Base-by-base conservation (phyloP, 1,284 basidiomycete genomes). In the Sparassis latifolia region DNA sequence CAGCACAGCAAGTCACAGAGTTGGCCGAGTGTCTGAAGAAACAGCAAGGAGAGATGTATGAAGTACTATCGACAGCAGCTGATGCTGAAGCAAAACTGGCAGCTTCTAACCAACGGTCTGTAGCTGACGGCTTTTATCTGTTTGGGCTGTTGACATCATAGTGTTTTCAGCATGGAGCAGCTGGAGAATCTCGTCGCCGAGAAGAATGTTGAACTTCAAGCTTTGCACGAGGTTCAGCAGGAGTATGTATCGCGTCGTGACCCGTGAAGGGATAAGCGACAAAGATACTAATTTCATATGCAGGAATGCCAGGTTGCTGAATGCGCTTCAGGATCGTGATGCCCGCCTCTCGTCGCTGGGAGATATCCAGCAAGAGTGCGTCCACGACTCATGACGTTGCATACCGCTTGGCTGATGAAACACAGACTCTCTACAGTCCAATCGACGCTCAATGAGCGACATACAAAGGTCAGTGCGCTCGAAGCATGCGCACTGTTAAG, bases 51-150 rank as follows among this genome's bases (percentile, higher is more conserved):
- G 54, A 60, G 12, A 35, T 60, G 3, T 50, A 61, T 27, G 57
- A 55, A 1, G 49, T 53, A 2, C 49, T 64, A 4, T 44, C 50
- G 2, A n/a, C 51, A 27, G 54, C 57, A 9, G 58, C 58, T 3
- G 57, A 63, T 30, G 45, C 52, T 1, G 54, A 61, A 44, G 56
- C 56, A 4, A 61, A 62, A 42, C 42, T 63, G 0, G 31, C 40
- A 9, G 43, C 50, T 31, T 47, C 62, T 1, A 54, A 59, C 31
- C 56, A 62, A 29, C 55, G 60, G 69, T 67, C 42, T 10, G 56
- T 46, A 20, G 20, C 20, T 20, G 20, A 20, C 20, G 20, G 20
- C 20, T 20, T 20, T 20, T 20, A 20, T 20, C 20, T 20, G 20
- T 20, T 20, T 20, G 20, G 20, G 20, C 20, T 20, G 20, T 20